Percentiles rank a stretch among this genome's conserved stretches.
Conservation (phyloP, 2,329 filamentous ascomycete genomes). For the Dryadomyces sulphureus region DNA sequence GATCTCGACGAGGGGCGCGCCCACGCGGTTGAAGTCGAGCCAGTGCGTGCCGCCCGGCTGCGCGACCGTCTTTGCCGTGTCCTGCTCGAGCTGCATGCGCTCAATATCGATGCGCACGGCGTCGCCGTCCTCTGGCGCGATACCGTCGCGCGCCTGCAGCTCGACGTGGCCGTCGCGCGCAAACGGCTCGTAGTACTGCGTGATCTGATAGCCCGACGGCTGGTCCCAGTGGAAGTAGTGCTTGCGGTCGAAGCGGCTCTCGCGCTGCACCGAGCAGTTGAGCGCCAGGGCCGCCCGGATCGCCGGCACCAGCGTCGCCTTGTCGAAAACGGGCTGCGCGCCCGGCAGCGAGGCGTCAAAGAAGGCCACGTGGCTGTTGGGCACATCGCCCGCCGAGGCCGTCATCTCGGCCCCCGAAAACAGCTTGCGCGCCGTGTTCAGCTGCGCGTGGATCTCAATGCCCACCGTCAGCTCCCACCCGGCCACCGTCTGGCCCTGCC, state of each 20-base stretch:
- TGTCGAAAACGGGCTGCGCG: slow-evolving; percentile 75
- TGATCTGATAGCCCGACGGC: slow-evolving; percentile 92
- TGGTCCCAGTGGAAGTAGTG: slow-evolving; percentile 99
- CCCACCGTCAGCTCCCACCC: slow-evolving; percentile 92
- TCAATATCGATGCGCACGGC: slow-evolving; percentile 67
- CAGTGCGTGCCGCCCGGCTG: slow-evolving; percentile 60
- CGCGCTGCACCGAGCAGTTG: slow-evolving; percentile 59
- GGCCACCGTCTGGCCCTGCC: slow-evolving; percentile 33
- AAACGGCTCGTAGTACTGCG: slow-evolving; percentile 75
- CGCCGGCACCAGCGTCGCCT: slow-evolving; percentile 73
- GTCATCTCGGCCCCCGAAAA: slow-evolving; percentile 58
- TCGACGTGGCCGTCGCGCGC: slow-evolving; percentile 57
- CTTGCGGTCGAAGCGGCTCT: slow-evolving; percentile 84
- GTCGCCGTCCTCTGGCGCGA: slow-evolving; percentile 57
- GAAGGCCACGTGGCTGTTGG: slow-evolving; percentile 75
- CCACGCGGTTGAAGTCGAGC: slow-evolving; percentile 88
- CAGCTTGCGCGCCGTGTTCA: slow-evolving; percentile 78
- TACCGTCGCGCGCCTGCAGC: slow-evolving; percentile 62
- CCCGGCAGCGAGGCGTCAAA: slow-evolving; percentile 88
- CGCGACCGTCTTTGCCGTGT: slow-evolving; percentile 85
- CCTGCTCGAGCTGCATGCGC: slow-evolving; percentile 94
- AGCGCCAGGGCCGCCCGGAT: slow-evolving; percentile 76
- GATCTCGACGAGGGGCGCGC: slow-evolving; percentile 83
- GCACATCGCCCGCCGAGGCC: slow-evolving; percentile 43
- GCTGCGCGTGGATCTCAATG: slow-evolving; percentile 92